phyloP scores from a whole-genome alignment of 805 yeast species.

The Candida koratica region DNA sequence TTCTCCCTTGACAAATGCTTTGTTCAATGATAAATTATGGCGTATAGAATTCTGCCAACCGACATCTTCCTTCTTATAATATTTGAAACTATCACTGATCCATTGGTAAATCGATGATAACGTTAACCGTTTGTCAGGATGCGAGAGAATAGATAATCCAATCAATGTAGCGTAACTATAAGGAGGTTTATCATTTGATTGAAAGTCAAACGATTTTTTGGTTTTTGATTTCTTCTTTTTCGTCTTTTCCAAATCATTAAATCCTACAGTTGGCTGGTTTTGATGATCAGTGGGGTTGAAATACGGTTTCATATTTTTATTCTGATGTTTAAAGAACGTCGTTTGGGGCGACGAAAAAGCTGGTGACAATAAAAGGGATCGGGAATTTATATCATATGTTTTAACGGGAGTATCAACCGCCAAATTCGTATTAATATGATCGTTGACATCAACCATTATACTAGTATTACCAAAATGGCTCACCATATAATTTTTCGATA shows the following conservation, averaged over 20 bases:
- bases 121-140: constrained; percentile 49
- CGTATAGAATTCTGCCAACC: constrained; percentile 99
- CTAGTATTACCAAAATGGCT: constrained; percentile 1
- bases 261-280: constrained; percentile 5
- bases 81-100: constrained; percentile 83
- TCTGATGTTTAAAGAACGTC: constrained; percentile 4
- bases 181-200: constrained; percentile 75
- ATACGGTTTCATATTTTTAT: background rate
- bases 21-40: constrained; percentile 88
- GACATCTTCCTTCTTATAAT: constrained; percentile 77
- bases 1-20: constrained; percentile 87
- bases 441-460: constrained; percentile 3
- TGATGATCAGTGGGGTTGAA: constrained; percentile 1
- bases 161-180: constrained; percentile 91
- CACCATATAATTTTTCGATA: constrained; percentile 6
- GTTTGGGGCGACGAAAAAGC: constrained; percentile 49
- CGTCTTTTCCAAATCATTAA: constrained; percentile 6
- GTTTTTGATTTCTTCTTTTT: constrained; percentile 25
- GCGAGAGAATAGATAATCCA: constrained; percentile 85
- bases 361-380: constrained; percentile 31
- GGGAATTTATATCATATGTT: constrained; percentile 12
- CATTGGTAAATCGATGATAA: constrained; percentile 77
- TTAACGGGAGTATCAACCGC: constrained; percentile 13
- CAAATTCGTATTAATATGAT: constrained; percentile 7
- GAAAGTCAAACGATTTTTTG: constrained; percentile 41